Base-by-base conservation (phyloP, 345 rosid species). In the Salix viminalis region DNA sequence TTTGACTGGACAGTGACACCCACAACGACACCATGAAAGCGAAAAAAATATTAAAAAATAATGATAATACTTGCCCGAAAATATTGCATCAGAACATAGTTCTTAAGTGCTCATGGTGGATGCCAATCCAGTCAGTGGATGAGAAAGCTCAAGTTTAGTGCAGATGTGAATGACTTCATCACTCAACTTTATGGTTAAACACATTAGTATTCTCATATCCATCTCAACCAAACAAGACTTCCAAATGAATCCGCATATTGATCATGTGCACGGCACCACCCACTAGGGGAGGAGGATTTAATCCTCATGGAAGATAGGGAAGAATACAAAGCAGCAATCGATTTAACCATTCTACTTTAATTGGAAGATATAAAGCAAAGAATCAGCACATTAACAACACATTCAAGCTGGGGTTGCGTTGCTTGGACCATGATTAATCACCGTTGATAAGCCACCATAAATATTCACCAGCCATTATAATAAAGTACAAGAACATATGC, bases 401-500 rank as follows among this genome's bases (percentile, higher is more conserved):
- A 41, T 80, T 76, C 65, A 65, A 74, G 74, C 73, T 84, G 75
- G 70, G 74, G 76, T 16, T 66, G 68, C 39, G 50, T 42, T 80
- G 73, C 62, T 71, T 76, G 85, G 80, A 79, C 74, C 64, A 62
- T 76, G 71, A 80, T 83, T 65, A 74, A 76, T 67, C 73, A 77
- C 41, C 77, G 75, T 58, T 65, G 66, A 41, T 54, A 78, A 74
- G 67, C 37, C 76, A 76, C 46, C 77, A 75, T 50, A 66, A 69
- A 44, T 77, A 78, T 79, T 34, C 72, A 83, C 52, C 58, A 56
- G 19, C 76, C 54, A 78, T 76, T 56, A 37, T 69, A 69, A 65
- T 72, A 79, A 82, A 89, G 83, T 70, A 83, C 13, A 72, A 73
- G 80, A 84, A 87, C 78, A 64, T 77, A 82, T 80, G 84, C 92